Conservation (phyloP, 257 asterid species). For the Jaltomata sinuosa region DNA sequence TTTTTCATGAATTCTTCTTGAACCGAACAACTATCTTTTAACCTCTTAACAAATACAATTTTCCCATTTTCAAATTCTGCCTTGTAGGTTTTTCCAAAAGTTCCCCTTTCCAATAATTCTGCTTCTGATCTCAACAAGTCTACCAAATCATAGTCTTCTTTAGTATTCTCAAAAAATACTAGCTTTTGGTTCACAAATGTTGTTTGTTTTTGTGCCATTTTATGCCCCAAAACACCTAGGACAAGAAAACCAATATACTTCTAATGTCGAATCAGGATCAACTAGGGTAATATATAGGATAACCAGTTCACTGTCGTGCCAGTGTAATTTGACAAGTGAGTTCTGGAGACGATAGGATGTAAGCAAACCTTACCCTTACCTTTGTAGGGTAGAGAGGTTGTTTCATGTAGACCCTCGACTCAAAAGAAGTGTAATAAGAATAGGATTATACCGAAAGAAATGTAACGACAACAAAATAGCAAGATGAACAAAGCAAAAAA, state of each 20-base stretch:
- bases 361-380: not conserved
- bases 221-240: not conserved
- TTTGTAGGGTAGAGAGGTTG: not conserved
- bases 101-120: constrained; percentile 16
- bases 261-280: not conserved
- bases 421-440: too few relatives aligned
- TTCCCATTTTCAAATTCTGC: not conserved
- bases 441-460: too few relatives aligned
- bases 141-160: not conserved
- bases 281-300: not conserved
- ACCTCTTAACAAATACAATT: constrained; percentile 10
- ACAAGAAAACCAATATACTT: not conserved
- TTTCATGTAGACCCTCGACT: too few relatives aligned
- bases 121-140: constrained; percentile 12
- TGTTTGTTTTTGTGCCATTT: not conserved
- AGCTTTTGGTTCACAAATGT: not conserved
- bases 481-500: too few relatives aligned
- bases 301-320: not conserved
- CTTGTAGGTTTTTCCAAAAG: constrained; percentile 12
- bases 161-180: not conserved
- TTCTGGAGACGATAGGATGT: too few relatives aligned
- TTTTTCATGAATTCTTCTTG: constrained; percentile 9
- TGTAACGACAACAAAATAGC: too few relatives aligned
- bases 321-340: too few relatives aligned
- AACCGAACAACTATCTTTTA: not conserved